Base-by-base conservation (phyloP, 2,329 filamentous ascomycete genomes). In the Diaporthe capsici region DNA sequence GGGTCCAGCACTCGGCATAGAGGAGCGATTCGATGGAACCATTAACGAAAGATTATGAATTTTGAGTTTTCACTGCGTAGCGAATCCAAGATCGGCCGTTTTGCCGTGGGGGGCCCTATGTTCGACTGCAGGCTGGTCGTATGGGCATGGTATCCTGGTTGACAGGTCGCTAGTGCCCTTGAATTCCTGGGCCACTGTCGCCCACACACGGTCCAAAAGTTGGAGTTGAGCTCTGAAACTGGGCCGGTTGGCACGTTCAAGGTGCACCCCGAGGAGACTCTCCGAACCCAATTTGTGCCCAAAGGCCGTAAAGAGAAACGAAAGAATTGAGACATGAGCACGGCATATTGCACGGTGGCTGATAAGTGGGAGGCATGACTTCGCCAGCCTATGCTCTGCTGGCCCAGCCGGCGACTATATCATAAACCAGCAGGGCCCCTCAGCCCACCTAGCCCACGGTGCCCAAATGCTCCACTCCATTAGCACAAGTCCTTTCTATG, bases 201-300 rank as follows among this genome's bases (percentile, higher is more conserved):
- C 65, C 65, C 65, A 68, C 65, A 53, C 47, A 10, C 44, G 47
- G 20, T 39, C 31, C 3, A 68, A 68, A 68, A 68, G 65, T 68
- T 68, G 65, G 65, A 53, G 47, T 28, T 53, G 65, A 53, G 65
- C 34, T 53, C 65, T 68, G 47, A 68, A 68, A 68, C 65, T 68
- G 65, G 65, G 65, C 65, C 65, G 65, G 65, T 53, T 68, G 65
- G 65, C n/a, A 39, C 31, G 22, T 53, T 12, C 65, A 53, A 53
- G 31, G 65, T 55, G 47, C 47, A 68, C 22, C 47, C 65, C 65
- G 39, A 53, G 47, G 65, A 53, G 47, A 39, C 65, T 28, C n/a
- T 55, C 22, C 49, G 31, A 53, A 68, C 65, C 65, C 65, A 68
- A 68, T 68, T 68, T 68, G 47, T 68, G 47, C 65, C 65, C 65